phyloP scores from a whole-genome alignment of 2,329 filamentous ascomycete species.

The Microdochium nivale region DNA sequence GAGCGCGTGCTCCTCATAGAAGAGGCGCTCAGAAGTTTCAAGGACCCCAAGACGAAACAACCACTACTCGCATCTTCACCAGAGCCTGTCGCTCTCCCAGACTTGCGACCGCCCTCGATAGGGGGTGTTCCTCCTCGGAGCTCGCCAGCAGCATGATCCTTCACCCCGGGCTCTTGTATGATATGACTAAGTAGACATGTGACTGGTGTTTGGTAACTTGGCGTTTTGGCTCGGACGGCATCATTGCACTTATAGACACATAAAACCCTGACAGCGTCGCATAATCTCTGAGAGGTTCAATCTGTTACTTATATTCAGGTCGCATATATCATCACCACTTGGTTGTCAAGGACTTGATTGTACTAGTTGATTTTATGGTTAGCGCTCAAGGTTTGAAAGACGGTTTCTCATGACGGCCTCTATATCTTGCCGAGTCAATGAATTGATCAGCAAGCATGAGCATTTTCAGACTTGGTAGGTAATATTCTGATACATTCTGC shows the following conservation, averaged over 20 bases:
- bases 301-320: neutral
- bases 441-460: too few relatives aligned
- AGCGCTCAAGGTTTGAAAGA: too few relatives aligned
- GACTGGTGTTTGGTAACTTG: neutral
- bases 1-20: constrained; percentile 43
- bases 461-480: too few relatives aligned
- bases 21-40: constrained; percentile 39
- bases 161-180: neutral
- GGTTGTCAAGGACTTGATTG: neutral
- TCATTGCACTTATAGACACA: neutral
- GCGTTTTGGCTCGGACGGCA: neutral
- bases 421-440: too few relatives aligned
- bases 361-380: too few relatives aligned
- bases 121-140: neutral
- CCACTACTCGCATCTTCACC: constrained; percentile 33
- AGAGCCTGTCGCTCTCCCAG: neutral
- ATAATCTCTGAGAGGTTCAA: too few relatives aligned
- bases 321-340: neutral
- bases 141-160: neutral
- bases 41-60: constrained; percentile 48
- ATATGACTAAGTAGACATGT: neutral
- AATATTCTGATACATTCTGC: too few relatives aligned
- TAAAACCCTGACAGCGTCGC: too few relatives aligned
- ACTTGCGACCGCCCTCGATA: neutral
- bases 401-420: too few relatives aligned